These are phyloP conservation scores for Camelina laxa DNA, from an alignment of 345 rosid species.

Conservation along the genomic window DNA sequence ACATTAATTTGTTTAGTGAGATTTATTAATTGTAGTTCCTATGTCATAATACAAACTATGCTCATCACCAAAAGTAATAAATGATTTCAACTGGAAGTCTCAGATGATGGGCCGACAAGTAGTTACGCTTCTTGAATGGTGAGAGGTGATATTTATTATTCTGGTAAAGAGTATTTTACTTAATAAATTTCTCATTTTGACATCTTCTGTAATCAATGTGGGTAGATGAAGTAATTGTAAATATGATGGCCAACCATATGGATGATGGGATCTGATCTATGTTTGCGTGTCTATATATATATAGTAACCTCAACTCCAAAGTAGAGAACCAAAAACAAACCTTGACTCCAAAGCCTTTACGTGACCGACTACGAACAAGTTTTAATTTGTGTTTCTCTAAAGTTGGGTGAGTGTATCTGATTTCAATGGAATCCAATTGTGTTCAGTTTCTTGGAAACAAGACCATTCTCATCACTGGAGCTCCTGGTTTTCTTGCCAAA, in stretches of 20 bases:
- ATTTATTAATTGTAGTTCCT: slow-evolving; percentile 6
- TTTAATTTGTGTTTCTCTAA: slow-evolving; percentile 16
- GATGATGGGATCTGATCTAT: not conserved
- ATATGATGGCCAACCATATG: slow-evolving; percentile 22
- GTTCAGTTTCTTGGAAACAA: slow-evolving; percentile 46
- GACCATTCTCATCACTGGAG: slow-evolving; percentile 53
- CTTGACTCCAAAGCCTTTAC: slow-evolving; percentile 27
- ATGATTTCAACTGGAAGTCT: slow-evolving; percentile 32
- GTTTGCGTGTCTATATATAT: slow-evolving; percentile 28
- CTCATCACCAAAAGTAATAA: slow-evolving; percentile 11
- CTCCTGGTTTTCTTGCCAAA: slow-evolving; percentile 58
- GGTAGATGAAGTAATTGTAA: slow-evolving; percentile 37
- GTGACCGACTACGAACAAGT: slow-evolving; percentile 14
- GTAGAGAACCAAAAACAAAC: not conserved
- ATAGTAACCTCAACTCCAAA: slow-evolving; percentile 24
- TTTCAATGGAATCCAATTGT: slow-evolving; percentile 40
- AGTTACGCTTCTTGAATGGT: slow-evolving; percentile 33
- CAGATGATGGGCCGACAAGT: slow-evolving; percentile 39
- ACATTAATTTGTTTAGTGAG: not conserved
- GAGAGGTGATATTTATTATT: slow-evolving; percentile 26
- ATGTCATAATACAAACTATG: slow-evolving; percentile 27
- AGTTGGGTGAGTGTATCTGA: not conserved
- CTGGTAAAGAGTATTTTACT: not conserved
- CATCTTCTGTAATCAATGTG: slow-evolving; percentile 32
- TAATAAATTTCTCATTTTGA: not conserved